phyloP scores from a whole-genome alignment of 2,329 filamentous ascomycete species.

The Alternaria sp. region DNA sequence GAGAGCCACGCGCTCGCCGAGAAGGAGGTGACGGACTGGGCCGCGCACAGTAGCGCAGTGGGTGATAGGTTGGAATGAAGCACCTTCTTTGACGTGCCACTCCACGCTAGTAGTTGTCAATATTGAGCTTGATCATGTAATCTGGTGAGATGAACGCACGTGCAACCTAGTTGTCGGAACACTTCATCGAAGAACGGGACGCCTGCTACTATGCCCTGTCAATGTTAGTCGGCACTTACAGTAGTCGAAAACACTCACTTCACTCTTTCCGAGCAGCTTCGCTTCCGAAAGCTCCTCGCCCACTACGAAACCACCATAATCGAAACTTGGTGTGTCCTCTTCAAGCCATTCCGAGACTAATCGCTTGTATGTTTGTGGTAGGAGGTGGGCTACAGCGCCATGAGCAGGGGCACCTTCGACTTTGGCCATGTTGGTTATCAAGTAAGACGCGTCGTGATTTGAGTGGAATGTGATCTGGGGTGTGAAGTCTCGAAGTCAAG shows the following conservation, averaged over 20 bases:
- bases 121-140: neutral
- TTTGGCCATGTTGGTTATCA: conserved; percentile 12
- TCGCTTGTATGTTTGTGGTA: conserved; percentile 84
- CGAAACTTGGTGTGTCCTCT: conserved; percentile 95
- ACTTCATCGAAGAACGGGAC: conserved; percentile 96
- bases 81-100: conserved; percentile 84
- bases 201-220: conserved; percentile 80
- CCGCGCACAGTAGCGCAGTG: conserved; percentile 82
- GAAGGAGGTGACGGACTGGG: conserved; percentile 79
- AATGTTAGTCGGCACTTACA: neutral
- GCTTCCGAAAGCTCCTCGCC: conserved; percentile 66
- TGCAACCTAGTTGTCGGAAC: conserved; percentile 86
- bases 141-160: conserved; percentile 51
- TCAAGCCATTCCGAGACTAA: conserved; percentile 85
- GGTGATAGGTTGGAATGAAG: conserved; percentile 64
- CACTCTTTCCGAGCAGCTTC: conserved; percentile 63
- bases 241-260: conserved; percentile 44
- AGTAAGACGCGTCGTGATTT: neutral
- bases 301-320: conserved; percentile 97
- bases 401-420: conserved; percentile 62
- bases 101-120: conserved; percentile 63
- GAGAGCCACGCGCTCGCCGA: conserved; percentile 92
- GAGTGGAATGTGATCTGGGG: neutral
- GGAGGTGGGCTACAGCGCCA: conserved; percentile 72
- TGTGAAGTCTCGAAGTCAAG: neutral